These are phyloP conservation scores for Penicillium desertorum DNA, from an alignment of 495 filamentous ascomycete genomes.

Conservation along the genomic window DNA sequence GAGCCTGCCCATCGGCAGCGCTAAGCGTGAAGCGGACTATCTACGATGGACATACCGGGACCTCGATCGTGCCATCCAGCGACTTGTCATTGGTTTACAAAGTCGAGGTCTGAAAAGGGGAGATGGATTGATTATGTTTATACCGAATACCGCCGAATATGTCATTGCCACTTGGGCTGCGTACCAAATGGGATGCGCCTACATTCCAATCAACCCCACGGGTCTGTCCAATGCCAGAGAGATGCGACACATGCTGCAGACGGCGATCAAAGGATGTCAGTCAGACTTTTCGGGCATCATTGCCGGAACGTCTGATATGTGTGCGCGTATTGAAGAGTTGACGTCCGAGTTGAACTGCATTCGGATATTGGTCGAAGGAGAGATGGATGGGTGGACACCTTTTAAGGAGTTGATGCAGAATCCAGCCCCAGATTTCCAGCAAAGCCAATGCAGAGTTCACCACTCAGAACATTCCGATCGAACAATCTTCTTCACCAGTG, in stretches of 20 bases:
- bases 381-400: conserved; percentile 13
- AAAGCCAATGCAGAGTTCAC: no score
- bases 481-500: conserved; percentile 42
- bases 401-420: conserved; percentile 10
- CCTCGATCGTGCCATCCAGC: conserved; percentile 14
- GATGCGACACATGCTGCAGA: conserved; percentile 20
- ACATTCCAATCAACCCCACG: conserved; percentile 23
- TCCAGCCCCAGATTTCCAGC: no score
- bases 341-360: conserved; percentile 6
- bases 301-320: conserved; percentile 11
- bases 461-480: no score
- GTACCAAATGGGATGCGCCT: conserved; percentile 18
- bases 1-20: not conserved
- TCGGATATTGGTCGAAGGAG: conserved; percentile 19
- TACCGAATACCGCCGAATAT: conserved; percentile 21
- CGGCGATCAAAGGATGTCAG: conserved; percentile 8
- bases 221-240: conserved; percentile 13
- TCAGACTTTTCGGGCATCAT: conserved; percentile 10
- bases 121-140: conserved; percentile 15
- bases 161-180: conserved; percentile 24
- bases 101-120: conserved; percentile 10
- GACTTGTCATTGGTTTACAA: conserved; percentile 10
- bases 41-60: conserved; percentile 22
- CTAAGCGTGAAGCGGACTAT: not conserved
- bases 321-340: conserved; percentile 12